Conservation (phyloP, 306 rosid genomes). For the Begonia loranthoides region DNA sequence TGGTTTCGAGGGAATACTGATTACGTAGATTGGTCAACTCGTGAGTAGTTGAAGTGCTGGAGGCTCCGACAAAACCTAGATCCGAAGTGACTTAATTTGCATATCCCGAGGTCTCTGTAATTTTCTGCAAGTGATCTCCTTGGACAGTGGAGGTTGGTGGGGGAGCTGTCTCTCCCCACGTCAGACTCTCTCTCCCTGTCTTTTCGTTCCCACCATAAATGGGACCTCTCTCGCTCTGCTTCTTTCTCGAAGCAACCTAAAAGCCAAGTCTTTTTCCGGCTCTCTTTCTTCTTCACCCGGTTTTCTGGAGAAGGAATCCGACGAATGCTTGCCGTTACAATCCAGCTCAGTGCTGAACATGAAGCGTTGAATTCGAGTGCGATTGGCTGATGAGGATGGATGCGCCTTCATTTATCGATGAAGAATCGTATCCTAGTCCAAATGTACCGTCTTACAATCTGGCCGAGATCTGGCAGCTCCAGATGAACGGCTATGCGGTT, state of each 20-base stretch:
- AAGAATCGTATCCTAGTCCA: slow-evolving; percentile 28
- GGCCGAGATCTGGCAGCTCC: too few species aligned
- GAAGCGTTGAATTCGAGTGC: too few species aligned
- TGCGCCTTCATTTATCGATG: slow-evolving; percentile 49
- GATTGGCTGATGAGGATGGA: slow-evolving; percentile 37
- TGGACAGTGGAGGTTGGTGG: neutral
- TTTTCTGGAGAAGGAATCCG: too few species aligned
- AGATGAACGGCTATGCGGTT: too few species aligned
- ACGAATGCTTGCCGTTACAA: too few species aligned
- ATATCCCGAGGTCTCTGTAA: slow-evolving; percentile 41
- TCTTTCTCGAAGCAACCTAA: slow-evolving; percentile 11
- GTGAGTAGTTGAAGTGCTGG: slow-evolving; percentile 20
- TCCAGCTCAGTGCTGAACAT: too few species aligned
- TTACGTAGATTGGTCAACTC: too few species aligned
- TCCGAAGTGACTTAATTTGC: slow-evolving; percentile 28
- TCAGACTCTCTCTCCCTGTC: slow-evolving; percentile 1
- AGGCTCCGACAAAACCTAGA: slow-evolving; percentile 44
- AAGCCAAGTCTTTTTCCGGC: slow-evolving; percentile 5
- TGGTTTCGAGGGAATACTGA: too few species aligned
- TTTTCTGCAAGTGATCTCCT: neutral
- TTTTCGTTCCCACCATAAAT: slow-evolving; percentile 10
- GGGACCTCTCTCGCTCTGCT: slow-evolving; percentile 6
- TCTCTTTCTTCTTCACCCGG: neutral
- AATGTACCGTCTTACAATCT: too few species aligned
- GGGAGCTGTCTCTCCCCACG: too few species aligned